Evolutionary conservation across 345 rosid species (phyloP).

Genomic region (Hirschfeldia incana): DNA sequence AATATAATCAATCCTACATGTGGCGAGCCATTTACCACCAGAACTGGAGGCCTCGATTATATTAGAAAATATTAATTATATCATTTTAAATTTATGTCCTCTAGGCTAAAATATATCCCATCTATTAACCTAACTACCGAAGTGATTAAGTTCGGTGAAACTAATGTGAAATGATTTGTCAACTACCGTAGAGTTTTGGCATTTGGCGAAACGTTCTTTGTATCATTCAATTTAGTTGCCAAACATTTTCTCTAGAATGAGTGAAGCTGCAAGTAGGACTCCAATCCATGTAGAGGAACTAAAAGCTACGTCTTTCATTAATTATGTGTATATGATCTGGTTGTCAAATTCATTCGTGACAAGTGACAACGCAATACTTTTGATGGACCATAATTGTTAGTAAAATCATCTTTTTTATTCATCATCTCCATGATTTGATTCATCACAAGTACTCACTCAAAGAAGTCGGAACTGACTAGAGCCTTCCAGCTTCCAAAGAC

Average conservation of each 20-base stretch:
- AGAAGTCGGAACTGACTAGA: too few relatives aligned
- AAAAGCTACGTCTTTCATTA: not conserved
- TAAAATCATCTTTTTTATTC: not conserved
- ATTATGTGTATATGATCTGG: not conserved
- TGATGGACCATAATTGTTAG: not conserved
- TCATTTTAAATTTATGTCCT: too few relatives aligned
- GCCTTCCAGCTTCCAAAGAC: too few relatives aligned
- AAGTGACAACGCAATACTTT: not conserved
- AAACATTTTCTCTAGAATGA: not conserved
- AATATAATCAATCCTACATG: too few relatives aligned
- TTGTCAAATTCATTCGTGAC: not conserved
- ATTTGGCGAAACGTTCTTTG: not conserved
- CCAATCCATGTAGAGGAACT: not conserved
- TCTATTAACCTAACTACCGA: too few relatives aligned
- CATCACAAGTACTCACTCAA: too few relatives aligned
- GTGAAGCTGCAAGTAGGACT: not conserved
- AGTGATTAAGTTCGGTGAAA: too few relatives aligned
- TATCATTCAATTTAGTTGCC: not conserved
- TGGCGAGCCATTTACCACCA: too few relatives aligned
- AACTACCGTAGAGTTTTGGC: not conserved
- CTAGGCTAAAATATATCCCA: too few relatives aligned
- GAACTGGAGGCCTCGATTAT: too few relatives aligned
- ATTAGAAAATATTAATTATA: too few relatives aligned
- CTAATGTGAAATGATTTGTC: not conserved
- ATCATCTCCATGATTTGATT: not conserved